phyloP scores from a whole-genome alignment of 306 rosid species.

The Purshia tridentata region DNA sequence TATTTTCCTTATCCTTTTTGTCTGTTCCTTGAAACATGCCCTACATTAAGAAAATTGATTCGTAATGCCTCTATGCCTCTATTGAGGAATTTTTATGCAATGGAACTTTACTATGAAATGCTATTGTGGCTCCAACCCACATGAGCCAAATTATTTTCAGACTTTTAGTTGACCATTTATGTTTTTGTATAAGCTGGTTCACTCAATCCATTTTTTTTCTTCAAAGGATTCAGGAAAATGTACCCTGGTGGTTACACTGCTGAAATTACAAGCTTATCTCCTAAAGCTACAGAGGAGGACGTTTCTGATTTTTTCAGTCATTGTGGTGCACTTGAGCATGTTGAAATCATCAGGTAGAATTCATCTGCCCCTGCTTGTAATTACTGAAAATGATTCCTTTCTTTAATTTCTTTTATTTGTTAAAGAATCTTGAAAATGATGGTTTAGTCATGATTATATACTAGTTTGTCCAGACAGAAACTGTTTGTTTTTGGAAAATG shows the following conservation, averaged over 20 bases:
- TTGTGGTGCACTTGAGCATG: conserved; percentile 72
- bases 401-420: not conserved
- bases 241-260: conserved; percentile 66
- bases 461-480: conserved; percentile 4
- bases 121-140: not conserved
- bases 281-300: conserved; percentile 71
- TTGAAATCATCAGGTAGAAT: conserved; percentile 72
- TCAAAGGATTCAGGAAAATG: conserved; percentile 43
- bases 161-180: conserved; percentile 12
- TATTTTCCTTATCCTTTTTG: conserved; percentile 38
- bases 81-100: not conserved
- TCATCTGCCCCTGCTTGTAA: conserved; percentile 19
- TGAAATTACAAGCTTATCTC: conserved; percentile 73
- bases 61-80: too few relatives aligned
- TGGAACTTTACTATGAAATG: not conserved
- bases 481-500: not conserved
- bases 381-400: conserved; percentile 22
- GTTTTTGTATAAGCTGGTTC: conserved; percentile 24
- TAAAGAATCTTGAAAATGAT: not conserved
- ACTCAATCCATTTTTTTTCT: conserved; percentile 14
- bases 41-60: not conserved
- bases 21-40: conserved; percentile 13
- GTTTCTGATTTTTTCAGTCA: conserved; percentile 65
- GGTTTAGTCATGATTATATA: not conserved
- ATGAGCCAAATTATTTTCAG: not conserved